phyloP scores from a whole-genome alignment of 2,329 filamentous ascomycete species.

The Pyricularia sp. region DNA sequence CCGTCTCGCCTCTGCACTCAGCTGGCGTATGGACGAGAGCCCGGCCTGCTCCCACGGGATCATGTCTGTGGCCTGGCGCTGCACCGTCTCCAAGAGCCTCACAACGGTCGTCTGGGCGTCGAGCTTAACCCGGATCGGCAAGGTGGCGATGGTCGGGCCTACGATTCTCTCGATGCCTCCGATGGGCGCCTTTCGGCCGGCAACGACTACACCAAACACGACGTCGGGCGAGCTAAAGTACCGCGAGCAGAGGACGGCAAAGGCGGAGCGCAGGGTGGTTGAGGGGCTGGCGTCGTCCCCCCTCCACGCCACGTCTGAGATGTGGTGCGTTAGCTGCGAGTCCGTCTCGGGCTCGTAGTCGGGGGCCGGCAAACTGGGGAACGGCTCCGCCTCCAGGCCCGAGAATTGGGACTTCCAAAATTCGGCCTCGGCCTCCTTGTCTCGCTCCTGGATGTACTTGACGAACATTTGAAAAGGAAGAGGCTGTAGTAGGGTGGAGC shows the following conservation, averaged over 20 bases:
- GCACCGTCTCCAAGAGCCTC: neutral
- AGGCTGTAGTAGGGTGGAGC: neutral
- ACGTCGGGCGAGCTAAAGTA: neutral
- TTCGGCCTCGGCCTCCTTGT: neutral
- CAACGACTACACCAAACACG: slow-evolving; percentile 18
- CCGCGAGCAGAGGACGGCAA: neutral
- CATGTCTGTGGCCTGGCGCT: neutral
- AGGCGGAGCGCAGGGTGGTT: neutral
- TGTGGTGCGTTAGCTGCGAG: neutral
- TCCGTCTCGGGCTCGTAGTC: neutral
- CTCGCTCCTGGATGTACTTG: neutral
- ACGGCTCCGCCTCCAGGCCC: neutral
- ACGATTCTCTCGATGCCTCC: slow-evolving; percentile 12
- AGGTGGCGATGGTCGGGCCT: neutral
- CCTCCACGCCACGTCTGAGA: neutral
- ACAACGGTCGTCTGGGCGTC: neutral
- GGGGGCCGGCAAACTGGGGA: neutral
- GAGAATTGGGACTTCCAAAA: neutral
- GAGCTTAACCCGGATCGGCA: neutral
- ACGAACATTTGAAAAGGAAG: neutral
- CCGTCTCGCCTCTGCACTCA: neutral
- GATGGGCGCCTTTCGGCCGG: slow-evolving; percentile 17
- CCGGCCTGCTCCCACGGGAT: neutral
- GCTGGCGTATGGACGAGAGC: neutral
- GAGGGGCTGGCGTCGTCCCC: neutral